Evolutionary conservation across 2,329 filamentous ascomycete species (phyloP), one percentile per base, ranked within the genome.

Genomic region (Diaporthe humulicola): DNA sequence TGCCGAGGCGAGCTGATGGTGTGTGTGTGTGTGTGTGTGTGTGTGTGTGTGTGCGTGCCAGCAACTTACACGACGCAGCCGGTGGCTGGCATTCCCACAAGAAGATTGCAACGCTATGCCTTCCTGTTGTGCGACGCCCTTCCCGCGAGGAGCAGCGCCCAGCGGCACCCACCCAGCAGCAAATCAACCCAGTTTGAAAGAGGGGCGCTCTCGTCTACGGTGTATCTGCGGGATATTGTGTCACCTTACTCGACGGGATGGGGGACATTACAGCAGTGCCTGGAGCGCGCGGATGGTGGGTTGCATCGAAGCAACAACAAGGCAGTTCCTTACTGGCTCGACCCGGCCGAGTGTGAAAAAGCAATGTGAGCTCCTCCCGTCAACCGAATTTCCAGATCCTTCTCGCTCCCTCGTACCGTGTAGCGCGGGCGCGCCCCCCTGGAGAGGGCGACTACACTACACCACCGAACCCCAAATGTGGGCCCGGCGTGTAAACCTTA

Each of bases 301-400:
- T 69, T 54, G 64, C 48, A 69, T 54, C 25, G 64, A 54, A 17
- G 54, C 30, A 40, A 25, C 30, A 40, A 25, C 64, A 38, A 69
- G 45, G 64, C 64, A 28, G 64, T 54, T 54, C 64, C 45, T 69
- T 33, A 69, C 33, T 69, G 64, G 64, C 64, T 69, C 64, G 64
- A 69, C 45, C 64, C 64, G 64, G 64, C 64, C 64, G 45, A 69
- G 45, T 12, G 64, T 40, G 48, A 19, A 69, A 69, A 69, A 69
- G 64, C 48, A 69, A 69, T 40, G 64, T 36, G 48, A 54, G 64
- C 64, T 69, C 33, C 64, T 54, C 64, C 64, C 48, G 64, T 69
- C 64, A 69, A 69, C 64, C 48, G 64, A 69, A 69, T 54, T 54
- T 69, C 64, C 64, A 69, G 48, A 69, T 69, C 64, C 64, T 69